These are phyloP conservation scores for Fallopia convolvulus DNA, from an alignment of 148 eudicot genomes.

Conservation along the genomic window DNA sequence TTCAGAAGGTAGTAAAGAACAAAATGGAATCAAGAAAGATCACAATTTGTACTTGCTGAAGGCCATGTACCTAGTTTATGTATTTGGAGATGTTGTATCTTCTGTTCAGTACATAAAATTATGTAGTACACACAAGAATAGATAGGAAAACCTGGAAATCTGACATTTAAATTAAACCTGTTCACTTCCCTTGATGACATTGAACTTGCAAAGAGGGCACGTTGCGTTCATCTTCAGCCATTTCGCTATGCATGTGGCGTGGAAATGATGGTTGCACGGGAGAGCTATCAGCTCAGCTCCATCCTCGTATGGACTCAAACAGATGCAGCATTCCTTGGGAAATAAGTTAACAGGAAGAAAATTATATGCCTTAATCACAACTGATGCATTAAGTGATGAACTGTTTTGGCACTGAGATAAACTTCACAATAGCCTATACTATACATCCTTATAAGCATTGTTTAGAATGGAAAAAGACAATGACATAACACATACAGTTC, in stretches of 20 bases:
- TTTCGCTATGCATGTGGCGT: conserved; percentile 71
- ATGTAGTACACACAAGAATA: conserved; percentile 1
- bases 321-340: conserved; percentile 82
- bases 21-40: conserved; percentile 11
- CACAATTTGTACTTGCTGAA: background rate
- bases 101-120: background rate
- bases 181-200: conserved; percentile 81
- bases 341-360: background rate
- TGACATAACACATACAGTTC: background rate
- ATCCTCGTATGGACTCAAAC: conserved; percentile 74
- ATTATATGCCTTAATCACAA: background rate
- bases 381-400: background rate
- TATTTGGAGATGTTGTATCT: conserved; percentile 2
- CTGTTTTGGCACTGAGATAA: background rate
- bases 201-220: conserved; percentile 94
- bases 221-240: conserved; percentile 99
- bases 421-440: background rate
- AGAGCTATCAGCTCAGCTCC: conserved; percentile 72
- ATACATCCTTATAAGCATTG: background rate
- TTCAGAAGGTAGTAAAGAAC: background rate
- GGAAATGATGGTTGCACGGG: conserved; percentile 90
- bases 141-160: background rate
- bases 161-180: conserved; percentile 33
- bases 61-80: background rate
- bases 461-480: background rate